Evolutionary conservation across 345 rosid species (phyloP), one percentile per base, ranked within the genome.

Genomic region (Sisymbrium altissimum): DNA sequence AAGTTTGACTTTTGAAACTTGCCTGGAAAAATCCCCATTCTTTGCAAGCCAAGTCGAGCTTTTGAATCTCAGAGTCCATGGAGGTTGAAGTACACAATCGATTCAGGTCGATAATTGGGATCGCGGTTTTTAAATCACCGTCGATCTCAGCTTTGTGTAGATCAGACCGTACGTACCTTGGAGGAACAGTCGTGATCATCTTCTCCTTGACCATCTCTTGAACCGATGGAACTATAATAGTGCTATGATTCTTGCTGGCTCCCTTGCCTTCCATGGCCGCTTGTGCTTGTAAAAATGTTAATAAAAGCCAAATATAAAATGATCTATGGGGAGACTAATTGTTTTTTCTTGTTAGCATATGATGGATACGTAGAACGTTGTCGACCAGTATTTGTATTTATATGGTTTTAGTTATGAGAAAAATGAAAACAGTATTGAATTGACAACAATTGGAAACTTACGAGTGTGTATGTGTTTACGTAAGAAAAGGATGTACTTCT

Each of bases 11-110:
- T 50, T 11, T 11, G 62, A 52, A 1, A 48, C 52, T 38, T 71
- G 50, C 68, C 52, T 60, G 61, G 30, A 71, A 71, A 45, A 90
- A 87, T 32, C 88, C 94, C 90, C 89, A 85, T 2, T 83, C 76
- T 75, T 66, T 82, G 75, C 93, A 86, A 21, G 93, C 87, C 4
- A 17, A 57, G 57, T 86, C 84, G 21, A 85, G 83, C 32, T 81
- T 81, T 10, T 68, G 58, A 21, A 78, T 53, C 49, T 73, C 78
- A 25, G 75, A 57, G 7, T 68, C 66, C 63, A 67, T 52, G 27
- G 50, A 25, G 9, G 41, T 44, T 32, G 32, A 9, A 38, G 79
- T 60, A 32, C 44, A 33, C 66, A 75, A 25, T 30, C n/a, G 50
- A 33, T 4, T 58, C 74, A 70, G 9, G 66, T 70, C 58, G 3